Evolutionary conservation across 495 filamentous ascomycete genomes (phyloP), one percentile per base, ranked within the genome.

Genomic region (Bombardia bombarda): DNA sequence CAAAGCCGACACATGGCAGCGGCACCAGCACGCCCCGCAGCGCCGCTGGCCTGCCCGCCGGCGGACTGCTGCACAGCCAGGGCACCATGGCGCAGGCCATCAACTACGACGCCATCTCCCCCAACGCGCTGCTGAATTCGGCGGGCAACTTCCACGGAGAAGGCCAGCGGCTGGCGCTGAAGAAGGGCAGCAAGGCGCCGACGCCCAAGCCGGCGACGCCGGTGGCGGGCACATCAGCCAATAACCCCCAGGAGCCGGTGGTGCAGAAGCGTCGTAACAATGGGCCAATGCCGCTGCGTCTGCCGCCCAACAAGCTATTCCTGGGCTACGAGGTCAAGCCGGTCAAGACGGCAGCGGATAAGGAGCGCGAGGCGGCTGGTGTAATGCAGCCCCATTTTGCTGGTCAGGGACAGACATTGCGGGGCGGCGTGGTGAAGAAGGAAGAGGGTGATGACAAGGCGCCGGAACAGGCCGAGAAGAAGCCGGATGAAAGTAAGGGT

Each of bases 1-100:
- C 78, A 31, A 82, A 74, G 55, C 60, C 60, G 24, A 41, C 50
- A 3, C 55, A 49, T 26, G 63, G 62, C 26, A 75, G 71, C 39
- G 77, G 86, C 1, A 88, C 83, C 42, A 77, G 70, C 49, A 77
- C 78, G 7, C 75, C 78, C 13, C 76, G 77, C 31, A 75, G 70
- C 38, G 52, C 44, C 4, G 34, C 24, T 10, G 78, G 73, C n/a
- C 49, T 84, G 6, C 81, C 82, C 4, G 63, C 73, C 7, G 86
- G 86, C 13, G 88, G 87, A 7, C 60, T 83, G 28, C 56, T 95
- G 45, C 85, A 93, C 55, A 76, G 70, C 32, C 83, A 92, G 46
- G 92, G 92, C 6, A 88, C 83, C 22, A 98, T 98, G 92, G 90
- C 93, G 2, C 87, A 94, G 56, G 76, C 87, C 13, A 95, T 98